A percentile compares a stretch with the other conserved stretches of the same genome.
Conservation (phyloP, 1,284 basidiomycete genomes). For the Psilocybe mexicana region DNA sequence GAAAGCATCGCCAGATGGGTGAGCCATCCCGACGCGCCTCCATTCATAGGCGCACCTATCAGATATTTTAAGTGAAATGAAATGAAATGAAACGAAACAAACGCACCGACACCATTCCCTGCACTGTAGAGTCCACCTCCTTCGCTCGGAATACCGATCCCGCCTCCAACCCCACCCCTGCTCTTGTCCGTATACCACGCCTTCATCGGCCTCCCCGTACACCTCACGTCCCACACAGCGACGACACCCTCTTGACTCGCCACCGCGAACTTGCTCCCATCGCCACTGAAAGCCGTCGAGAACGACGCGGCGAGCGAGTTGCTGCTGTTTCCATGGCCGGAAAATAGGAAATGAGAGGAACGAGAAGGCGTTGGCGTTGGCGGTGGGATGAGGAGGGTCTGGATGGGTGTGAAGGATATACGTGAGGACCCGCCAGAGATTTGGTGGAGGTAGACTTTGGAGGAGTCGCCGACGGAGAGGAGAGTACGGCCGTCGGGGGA, state of each 20-base stretch:
- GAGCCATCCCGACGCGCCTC: constrained; percentile 34
- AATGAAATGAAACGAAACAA: no score
- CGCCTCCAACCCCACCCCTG: constrained; percentile 24
- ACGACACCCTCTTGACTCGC: constrained; percentile 86
- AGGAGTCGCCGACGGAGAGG: constrained; percentile 84
- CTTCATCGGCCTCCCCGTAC: constrained; percentile 61
- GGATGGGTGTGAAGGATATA: constrained; percentile 57
- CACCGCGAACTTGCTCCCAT: constrained; percentile 83
- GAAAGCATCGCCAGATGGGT: neutral
- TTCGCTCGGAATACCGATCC: neutral
- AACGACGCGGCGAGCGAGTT: constrained; percentile 69
- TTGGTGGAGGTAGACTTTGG: constrained; percentile 75
- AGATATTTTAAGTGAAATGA: no score
- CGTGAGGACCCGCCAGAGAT: constrained; percentile 53
- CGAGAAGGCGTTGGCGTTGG: constrained; percentile 39
- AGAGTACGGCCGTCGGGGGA: constrained; percentile 84
- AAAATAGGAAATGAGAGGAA: constrained; percentile 34
- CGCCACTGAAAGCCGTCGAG: constrained; percentile 78
- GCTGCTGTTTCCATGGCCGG: neutral
- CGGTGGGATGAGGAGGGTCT: constrained; percentile 57
- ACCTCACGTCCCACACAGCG: constrained; percentile 78
- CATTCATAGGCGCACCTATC: constrained; percentile 28
- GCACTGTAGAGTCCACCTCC: neutral
- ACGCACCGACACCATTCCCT: no score
- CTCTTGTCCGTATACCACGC: constrained; percentile 53